Base-by-base conservation (phyloP, 495 filamentous ascomycete genomes). In the Neurospora sp. region DNA sequence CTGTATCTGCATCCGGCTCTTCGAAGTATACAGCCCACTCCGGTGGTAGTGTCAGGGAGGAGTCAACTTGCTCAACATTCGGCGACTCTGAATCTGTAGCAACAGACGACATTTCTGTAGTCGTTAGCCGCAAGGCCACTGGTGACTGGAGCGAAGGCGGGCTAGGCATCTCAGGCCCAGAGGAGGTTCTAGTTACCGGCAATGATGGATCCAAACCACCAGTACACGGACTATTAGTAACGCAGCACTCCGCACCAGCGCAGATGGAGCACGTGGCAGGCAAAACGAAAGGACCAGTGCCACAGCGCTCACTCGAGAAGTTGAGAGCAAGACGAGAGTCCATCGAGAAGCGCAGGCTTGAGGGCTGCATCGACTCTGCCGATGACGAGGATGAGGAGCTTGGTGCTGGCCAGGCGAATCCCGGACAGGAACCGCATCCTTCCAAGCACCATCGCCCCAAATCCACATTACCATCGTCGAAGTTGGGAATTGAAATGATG, bases 311-410 rank as follows among this genome's bases (percentile, higher is more conserved):
- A n/a, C 84, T 87, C 27, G 94, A 97, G 79, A 89, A 91, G 70
- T 87, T 96, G 40, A 89, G 87, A 72, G 91, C 90, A 5, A 94
- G 92, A 80, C 88, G 90, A 14, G 89, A 93, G 70, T 91, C 90
- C 12, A 81, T 94, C 22, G 93, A 96, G 78, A 92, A 88, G 73
- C 87, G 90, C 71, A 87, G 90, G 10, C 85, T 90, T 72, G 93
- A 97, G 73, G 90, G 91, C 75, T 92, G 88, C 14, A 78, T 82
- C 4, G 93, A 96, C 76, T 96, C 92, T 39, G 93, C 93, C 1
- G 94, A 96, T 76, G 94, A 97, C 76, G 94, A 97, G 81, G 94
- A 97, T 61, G 94, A 97, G 70, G 94, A 96, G 76, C 87, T 96
- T 12, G 93, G 92, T 9, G 84, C 87, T 8, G 73, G 39, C 35